Evolutionary conservation across 2,329 filamentous ascomycete genomes (phyloP), one percentile per base, ranked within the genome.

Genomic region (Leptosphaerulina australis): DNA sequence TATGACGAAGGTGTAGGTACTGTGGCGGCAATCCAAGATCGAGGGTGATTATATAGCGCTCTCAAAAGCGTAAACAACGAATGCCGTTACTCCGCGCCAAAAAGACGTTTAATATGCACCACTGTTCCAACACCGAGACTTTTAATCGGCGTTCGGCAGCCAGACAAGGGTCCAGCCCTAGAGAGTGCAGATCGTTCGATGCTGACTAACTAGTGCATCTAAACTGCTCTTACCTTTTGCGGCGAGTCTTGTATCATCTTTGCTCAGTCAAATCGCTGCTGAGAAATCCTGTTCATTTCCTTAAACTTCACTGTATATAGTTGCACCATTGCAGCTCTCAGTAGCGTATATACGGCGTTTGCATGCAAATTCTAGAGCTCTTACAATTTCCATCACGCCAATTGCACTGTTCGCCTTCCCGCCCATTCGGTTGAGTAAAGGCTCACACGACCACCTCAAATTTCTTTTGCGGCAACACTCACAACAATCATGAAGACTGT

Each of bases 401-500:
- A 46, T 12, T 37, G 11, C 37, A 37, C 26, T 31, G 18, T 14
- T 36, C 26, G 30, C 25, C 31, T 30, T 44, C 33, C 49, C 49
- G 50, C 44, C 44, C 33, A 48, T 44, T 44, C 50, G 44, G 38
- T 21, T 21, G 21, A 39, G 38, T 31, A 18, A 46, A 46, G 36
- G 41, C 48, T 51, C 48, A 46, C 48, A 41, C 48, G 36, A 51
- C 31, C 41, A 14, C 30, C 17, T 8, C 48, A 41, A 35, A 28
- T 46, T 44, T 44, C 28, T 30, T 30, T 37, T 45, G 14, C 29
- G 37, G 40, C 34, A 30, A 30, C 20, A 18, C 29, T 31, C 38
- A 17, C 25, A 35, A 26, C 26, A 25, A 38, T 25, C 8, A 71
- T 72, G 67, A 94, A 90, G 74, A 84, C 88, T 46, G 82, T 96